Evolutionary conservation across 176 grass and related monocot genomes (phyloP), one percentile per base, ranked within the genome.

Genomic region (Oryza officinalis): DNA sequence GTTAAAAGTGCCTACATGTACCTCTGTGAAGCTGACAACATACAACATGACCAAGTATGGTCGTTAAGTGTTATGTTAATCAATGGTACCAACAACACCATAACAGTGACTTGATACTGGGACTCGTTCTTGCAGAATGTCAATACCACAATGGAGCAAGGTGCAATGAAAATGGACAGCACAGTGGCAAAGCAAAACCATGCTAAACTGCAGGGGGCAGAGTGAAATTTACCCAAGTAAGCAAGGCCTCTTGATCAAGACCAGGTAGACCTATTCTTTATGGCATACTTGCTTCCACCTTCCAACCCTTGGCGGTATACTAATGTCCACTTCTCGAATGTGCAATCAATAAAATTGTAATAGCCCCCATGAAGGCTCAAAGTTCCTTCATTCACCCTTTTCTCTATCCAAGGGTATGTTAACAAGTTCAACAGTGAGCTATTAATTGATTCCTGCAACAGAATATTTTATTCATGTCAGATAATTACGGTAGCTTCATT

Each of bases 361-460:
- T 94, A 99, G 32, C 96, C 93, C 43, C 91, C 96, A 86, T 96
- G 96, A 70, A 99, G 91, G 41, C 74, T 86, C 68, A 99, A 80
- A 30, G 45, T 61, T 49, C 93, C 93, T 87, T 94, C 89, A 72
- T 27, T 96, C 6, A 99, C 96, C 77, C 83, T 96, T 85, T 96
- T 84, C 83, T 96, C 87, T 81, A 96, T 99, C 93, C 96, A 99
- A 72, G 93, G 96, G 88, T 96, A 96, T 45, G 93, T 96, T 77
- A 94, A 83, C 77, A 96, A 92, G 87, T 99, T 99, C 73, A 94
- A 83, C 9, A 96, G 73, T 68, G 96, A 99, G 27, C 93, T 92
- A 76, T 92, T 99, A 79, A 99, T 90, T 30, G 96, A 96, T 78
- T 98, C 96, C 97, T 94, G 84, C 37, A 71, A 10, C 13, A 76